Percentiles rank a stretch among this genome's conserved stretches.
These are phyloP conservation scores for Gryganskiella cystojenkinii DNA, from an alignment of 192 early-diverging fungal genomes.

Conservation along the genomic window DNA sequence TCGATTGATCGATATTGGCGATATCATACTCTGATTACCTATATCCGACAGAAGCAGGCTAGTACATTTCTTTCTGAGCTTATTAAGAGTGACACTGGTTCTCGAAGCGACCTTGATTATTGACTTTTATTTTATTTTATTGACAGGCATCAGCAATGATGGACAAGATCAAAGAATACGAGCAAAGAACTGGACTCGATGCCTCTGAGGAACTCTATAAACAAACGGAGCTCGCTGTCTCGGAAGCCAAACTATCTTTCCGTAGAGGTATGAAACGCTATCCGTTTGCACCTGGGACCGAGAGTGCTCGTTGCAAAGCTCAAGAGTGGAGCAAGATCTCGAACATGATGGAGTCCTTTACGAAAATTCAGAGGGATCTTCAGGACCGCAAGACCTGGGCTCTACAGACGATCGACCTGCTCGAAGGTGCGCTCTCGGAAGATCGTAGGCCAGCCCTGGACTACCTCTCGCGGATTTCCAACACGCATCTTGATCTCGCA, in stretches of 20 bases:
- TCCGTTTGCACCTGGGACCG: not conserved
- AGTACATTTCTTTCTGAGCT: not conserved
- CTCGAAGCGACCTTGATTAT: too few species aligned
- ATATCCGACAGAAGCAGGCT: slow-evolving; percentile 21
- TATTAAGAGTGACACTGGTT: too few species aligned
- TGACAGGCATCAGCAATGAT: not conserved
- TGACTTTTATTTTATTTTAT: not conserved
- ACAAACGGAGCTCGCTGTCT: not conserved
- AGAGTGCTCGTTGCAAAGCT: not conserved
- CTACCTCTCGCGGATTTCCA: slow-evolving; percentile 4
- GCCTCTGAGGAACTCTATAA: slow-evolving; percentile 8
- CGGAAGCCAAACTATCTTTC: slow-evolving; percentile 13
- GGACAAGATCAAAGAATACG: not conserved
- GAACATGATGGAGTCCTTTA: not conserved
- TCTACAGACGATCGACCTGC: slow-evolving; percentile 1
- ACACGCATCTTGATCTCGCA: slow-evolving; percentile 6
- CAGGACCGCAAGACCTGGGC: slow-evolving; percentile 8
- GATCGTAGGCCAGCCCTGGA: not conserved
- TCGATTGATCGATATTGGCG: slow-evolving; percentile 19
- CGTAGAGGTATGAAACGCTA: slow-evolving; percentile 12
- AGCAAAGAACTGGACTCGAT: not conserved
- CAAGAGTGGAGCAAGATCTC: slow-evolving; percentile 26
- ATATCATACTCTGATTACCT: slow-evolving; percentile 21
- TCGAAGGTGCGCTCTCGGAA: slow-evolving; percentile 12
- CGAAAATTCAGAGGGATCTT: not conserved